Conservation (phyloP, 2,329 filamentous ascomycete species). For the Ceratocystis colombiana region DNA sequence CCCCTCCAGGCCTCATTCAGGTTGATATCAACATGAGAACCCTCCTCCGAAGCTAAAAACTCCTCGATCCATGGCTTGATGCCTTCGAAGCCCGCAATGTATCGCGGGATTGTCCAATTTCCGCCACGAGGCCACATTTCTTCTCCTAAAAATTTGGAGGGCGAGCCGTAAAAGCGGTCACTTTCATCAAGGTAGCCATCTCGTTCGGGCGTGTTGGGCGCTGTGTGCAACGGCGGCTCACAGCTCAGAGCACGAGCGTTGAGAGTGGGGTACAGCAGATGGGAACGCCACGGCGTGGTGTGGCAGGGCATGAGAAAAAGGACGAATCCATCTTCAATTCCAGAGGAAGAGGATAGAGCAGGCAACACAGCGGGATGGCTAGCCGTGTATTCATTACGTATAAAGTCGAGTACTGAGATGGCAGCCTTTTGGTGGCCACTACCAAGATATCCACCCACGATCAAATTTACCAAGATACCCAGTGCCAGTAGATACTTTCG, state of each 20-base stretch:
- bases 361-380: slow-evolving; percentile 36
- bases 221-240: slow-evolving; percentile 68
- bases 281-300: slow-evolving; percentile 86
- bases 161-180: slow-evolving; percentile 74
- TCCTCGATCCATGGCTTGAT: slow-evolving; percentile 40
- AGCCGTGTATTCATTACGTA: slow-evolving; percentile 62
- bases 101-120: slow-evolving; percentile 40
- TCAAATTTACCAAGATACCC: slow-evolving; percentile 55
- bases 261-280: slow-evolving; percentile 65
- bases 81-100: slow-evolving; percentile 52
- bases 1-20: slow-evolving; percentile 44
- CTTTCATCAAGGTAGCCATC: slow-evolving; percentile 73
- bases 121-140: slow-evolving; percentile 38
- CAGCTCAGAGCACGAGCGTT: slow-evolving; percentile 78
- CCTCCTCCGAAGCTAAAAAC: slow-evolving; percentile 38
- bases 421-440: slow-evolving; percentile 72
- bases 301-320: slow-evolving; percentile 94
- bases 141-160: slow-evolving; percentile 43
- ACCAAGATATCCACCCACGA: slow-evolving; percentile 64
- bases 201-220: slow-evolving; percentile 51
- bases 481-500: slow-evolving; percentile 47
- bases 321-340: slow-evolving; percentile 39
- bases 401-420: slow-evolving; percentile 60
- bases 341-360: slow-evolving; percentile 27
- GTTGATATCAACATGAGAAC: slow-evolving; percentile 34